These are phyloP conservation scores for Bathelium albidoporum DNA, from an alignment of 495 filamentous ascomycete genomes.

Conservation along the genomic window DNA sequence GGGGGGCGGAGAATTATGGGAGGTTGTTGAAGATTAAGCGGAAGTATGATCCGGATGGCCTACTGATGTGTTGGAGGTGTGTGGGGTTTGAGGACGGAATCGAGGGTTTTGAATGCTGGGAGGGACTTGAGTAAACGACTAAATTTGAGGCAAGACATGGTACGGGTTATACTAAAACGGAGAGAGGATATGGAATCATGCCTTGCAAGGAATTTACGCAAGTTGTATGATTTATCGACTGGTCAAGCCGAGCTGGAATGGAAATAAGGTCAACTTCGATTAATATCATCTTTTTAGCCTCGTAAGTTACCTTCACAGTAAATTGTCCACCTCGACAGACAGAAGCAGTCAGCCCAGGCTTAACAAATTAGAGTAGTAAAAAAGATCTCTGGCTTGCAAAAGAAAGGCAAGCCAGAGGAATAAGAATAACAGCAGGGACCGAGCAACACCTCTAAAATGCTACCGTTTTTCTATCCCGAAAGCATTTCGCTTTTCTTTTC, in stretches of 20 bases:
- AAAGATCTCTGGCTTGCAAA: background rate
- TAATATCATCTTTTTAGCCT: no score
- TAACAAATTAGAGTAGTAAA: background rate
- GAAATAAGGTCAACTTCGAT: no score
- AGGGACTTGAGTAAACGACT: background rate
- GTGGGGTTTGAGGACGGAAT: conserved; percentile 3
- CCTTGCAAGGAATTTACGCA: no score
- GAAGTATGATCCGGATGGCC: conserved; percentile 9
- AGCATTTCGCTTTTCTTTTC: background rate
- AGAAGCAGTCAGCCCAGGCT: background rate
- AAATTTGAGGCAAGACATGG: no score
- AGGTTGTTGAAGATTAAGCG: conserved; percentile 10
- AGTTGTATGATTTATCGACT: no score
- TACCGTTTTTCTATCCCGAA: background rate
- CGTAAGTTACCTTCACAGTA: no score
- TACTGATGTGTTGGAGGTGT: conserved; percentile 15
- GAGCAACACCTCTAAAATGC: background rate
- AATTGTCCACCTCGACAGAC: background rate
- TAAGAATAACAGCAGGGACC: background rate
- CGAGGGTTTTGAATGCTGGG: background rate
- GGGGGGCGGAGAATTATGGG: conserved; percentile 13
- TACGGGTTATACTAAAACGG: no score
- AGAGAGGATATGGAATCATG: no score
- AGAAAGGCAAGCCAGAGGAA: background rate
- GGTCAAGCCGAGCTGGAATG: no score